Evolutionary conservation across 2,329 filamentous ascomycete genomes (phyloP), one percentile per base, ranked within the genome.

Genomic region (Macrophomina phaseolina): DNA sequence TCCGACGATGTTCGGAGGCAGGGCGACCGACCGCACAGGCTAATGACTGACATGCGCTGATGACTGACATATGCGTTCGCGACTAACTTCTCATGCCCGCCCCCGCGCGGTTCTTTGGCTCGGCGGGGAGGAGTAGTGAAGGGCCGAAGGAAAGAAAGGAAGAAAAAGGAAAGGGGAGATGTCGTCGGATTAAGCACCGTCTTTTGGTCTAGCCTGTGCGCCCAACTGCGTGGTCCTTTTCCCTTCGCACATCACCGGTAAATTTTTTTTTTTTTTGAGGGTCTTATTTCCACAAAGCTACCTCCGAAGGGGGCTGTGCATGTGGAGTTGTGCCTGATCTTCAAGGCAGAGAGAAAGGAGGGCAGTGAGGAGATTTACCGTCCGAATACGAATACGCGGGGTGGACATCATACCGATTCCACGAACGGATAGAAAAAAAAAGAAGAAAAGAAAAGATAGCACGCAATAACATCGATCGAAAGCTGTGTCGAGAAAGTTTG

Each of bases 191-290:
- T 62, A 62, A 62, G 58, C 58, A 62, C 42, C 36, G 11, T 8
- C 36, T 38, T 38, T 38, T 38, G 4, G 32, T 8, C 45, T 38
- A 49, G 58, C 46, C 58, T 49, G 58, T 62, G 58, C 58, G 58
- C 23, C 23, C 23, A 23, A 23, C 23, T 23, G 23, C 23, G 23
- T 23, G 23, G 23, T 23, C 23, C 2, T 38, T 38, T 12, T 12
- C 36, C 6, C 36, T 40, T n/a, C 23, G 56, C 28, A 48, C 28
- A 61, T 61, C 56, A 38, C 7, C 36, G 36, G 7, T 7, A 12
- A 32, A 23, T 38, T 23, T 30, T 32, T 28, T 60, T 32, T 28
- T 60, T 42, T 32, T 53, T 32, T 45, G 36, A n/a, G 23, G 23
- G 23, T 23, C 23, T 23, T 23, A 23, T 23, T 23, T 23, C 23